Percentiles rank a stretch among this genome's conserved stretches.
Evolutionary conservation across 805 yeast species (phyloP).

Genomic region (Wickerhamiella nectarea): DNA sequence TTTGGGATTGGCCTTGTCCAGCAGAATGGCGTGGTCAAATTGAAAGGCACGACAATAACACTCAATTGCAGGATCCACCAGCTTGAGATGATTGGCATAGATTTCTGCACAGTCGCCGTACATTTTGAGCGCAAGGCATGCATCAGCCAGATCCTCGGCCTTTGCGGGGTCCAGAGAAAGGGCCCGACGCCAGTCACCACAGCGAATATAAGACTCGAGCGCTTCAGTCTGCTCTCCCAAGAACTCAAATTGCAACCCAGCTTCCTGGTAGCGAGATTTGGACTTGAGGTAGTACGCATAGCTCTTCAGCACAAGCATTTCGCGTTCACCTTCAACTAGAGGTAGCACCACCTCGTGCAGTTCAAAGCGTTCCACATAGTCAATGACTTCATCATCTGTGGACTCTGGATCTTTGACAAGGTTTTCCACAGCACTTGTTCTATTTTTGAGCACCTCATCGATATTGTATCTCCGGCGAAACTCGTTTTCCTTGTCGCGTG

Average conservation of each 20-base stretch:
- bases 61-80: slow-evolving; percentile 48
- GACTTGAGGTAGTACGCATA: slow-evolving; percentile 53
- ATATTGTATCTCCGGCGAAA: slow-evolving; percentile 59
- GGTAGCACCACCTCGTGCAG: slow-evolving; percentile 57
- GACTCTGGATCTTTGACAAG: slow-evolving; percentile 32
- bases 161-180: slow-evolving; percentile 40
- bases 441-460: slow-evolving; percentile 61
- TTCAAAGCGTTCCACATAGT: slow-evolving; percentile 54
- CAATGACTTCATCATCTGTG: slow-evolving; percentile 38
- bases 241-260: slow-evolving; percentile 67
- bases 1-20: slow-evolving; percentile 30
- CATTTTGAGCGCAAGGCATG: slow-evolving; percentile 43
- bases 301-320: slow-evolving; percentile 35
- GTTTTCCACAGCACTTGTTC: slow-evolving; percentile 54
- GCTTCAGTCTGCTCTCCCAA: slow-evolving; percentile 47
- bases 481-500: slow-evolving; percentile 52
- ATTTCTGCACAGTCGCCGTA: slow-evolving; percentile 74
- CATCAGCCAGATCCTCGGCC: slow-evolving; percentile 46
- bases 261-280: slow-evolving; percentile 48
- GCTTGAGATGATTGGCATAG: slow-evolving; percentile 45
- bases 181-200: slow-evolving; percentile 79
- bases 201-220: slow-evolving; percentile 51
- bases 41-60: slow-evolving; percentile 61
- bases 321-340: slow-evolving; percentile 41
- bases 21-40: slow-evolving; percentile 63